Conservation (phyloP, 2,329 filamentous ascomycete genomes). For the Penicillium sp. region DNA sequence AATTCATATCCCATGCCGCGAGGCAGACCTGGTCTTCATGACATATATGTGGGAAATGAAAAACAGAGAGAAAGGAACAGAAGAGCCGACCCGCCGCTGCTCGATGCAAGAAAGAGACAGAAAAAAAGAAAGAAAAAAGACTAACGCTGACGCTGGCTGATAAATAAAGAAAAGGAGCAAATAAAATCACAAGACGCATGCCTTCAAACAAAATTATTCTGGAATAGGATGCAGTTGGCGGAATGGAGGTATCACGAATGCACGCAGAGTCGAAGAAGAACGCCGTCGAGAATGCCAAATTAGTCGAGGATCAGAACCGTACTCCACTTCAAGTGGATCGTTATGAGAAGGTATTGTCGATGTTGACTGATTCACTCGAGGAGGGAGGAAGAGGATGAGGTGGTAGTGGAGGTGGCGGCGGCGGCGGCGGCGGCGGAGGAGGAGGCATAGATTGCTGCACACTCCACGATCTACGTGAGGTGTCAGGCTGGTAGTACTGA, state of each 20-base stretch:
- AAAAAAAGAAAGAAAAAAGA: slow-evolving; percentile 22
- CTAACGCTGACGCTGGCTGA: slow-evolving; percentile 56
- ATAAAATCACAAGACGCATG: slow-evolving; percentile 44
- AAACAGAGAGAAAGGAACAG: slow-evolving; percentile 41
- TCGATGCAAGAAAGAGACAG: slow-evolving; percentile 43
- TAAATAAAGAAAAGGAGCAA: slow-evolving; percentile 44
- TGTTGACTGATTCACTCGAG: slow-evolving; percentile 48
- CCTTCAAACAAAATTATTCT: slow-evolving; percentile 32
- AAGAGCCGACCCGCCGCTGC: slow-evolving; percentile 54
- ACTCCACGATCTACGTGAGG: slow-evolving; percentile 28
- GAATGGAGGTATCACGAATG: slow-evolving; percentile 47
- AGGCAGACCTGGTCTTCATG: slow-evolving; percentile 55
- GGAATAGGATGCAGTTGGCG: slow-evolving; percentile 42
- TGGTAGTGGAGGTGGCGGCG: not conserved
- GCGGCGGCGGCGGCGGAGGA: not conserved
- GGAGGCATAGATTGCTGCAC: slow-evolving; percentile 1
- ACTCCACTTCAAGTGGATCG: slow-evolving; percentile 41
- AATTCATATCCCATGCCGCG: slow-evolving; percentile 52
- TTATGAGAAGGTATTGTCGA: slow-evolving; percentile 39
- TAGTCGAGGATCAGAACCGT: slow-evolving; percentile 47
- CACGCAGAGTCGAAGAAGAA: slow-evolving; percentile 53
- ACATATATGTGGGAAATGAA: slow-evolving; percentile 49
- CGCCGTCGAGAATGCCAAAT: slow-evolving; percentile 60
- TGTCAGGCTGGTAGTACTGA: slow-evolving; percentile 9
- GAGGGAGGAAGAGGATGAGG: not conserved